A percentile compares a stretch with the other conserved stretches of the same genome.
These are phyloP conservation scores for Bipolaris gigantea DNA, from an alignment of 2,329 filamentous ascomycete genomes.

Conservation along the genomic window DNA sequence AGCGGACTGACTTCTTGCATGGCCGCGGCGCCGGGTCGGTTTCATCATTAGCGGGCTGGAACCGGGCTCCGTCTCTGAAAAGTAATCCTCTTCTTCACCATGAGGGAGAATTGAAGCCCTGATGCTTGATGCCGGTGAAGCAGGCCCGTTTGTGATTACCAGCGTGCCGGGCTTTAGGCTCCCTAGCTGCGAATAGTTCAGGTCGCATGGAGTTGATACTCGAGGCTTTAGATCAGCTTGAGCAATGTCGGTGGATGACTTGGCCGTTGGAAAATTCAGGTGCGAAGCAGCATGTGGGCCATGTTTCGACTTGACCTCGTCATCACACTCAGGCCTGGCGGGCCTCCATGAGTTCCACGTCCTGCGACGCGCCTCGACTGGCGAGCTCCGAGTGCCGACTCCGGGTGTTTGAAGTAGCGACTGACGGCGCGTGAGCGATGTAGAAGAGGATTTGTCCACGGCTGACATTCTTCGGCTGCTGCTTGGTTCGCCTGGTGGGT, in stretches of 20 bases:
- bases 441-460: conserved; percentile 27
- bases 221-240: conserved; percentile 26
- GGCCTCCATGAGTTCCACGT: conserved; percentile 40
- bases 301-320: conserved; percentile 38
- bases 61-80: conserved; percentile 23
- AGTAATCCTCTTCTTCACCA: conserved; percentile 34
- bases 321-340: conserved; percentile 26
- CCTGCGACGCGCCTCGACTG: conserved; percentile 38
- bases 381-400: conserved; percentile 40
- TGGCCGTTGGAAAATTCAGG: conserved; percentile 21
- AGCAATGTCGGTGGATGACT: conserved; percentile 28
- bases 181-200: conserved; percentile 48
- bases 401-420: conserved; percentile 48
- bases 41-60: conserved; percentile 29
- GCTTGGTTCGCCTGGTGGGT: conserved; percentile 16
- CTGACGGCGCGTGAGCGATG: conserved; percentile 41
- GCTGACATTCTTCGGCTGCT: conserved; percentile 26
- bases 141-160: conserved; percentile 52
- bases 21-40: conserved; percentile 20
- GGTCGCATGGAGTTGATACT: conserved; percentile 47
- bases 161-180: conserved; percentile 49
- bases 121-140: conserved; percentile 50
- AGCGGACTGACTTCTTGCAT: conserved; percentile 36
- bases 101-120: conserved; percentile 13
- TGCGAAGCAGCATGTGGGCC: conserved; percentile 22